Evolutionary conservation across 139 green algal genomes (phyloP).

Genomic region (Micractinium conductrix): DNA sequence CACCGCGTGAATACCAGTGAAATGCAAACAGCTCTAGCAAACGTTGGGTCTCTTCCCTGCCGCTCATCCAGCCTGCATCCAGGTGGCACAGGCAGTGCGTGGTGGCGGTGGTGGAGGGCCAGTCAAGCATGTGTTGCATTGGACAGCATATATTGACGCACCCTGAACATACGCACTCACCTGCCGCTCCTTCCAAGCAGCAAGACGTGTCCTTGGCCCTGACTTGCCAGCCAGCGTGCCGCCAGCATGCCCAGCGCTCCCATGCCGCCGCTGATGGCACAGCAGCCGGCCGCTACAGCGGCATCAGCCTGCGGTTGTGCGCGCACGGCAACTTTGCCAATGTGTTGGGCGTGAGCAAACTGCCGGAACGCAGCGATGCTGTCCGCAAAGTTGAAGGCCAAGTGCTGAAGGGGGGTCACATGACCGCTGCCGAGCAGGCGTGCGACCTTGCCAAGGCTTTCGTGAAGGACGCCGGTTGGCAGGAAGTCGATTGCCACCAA

Average conservation of each 20-base stretch:
- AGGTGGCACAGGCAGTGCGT: too few relatives aligned
- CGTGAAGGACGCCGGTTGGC: conserved; percentile 48
- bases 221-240: conserved; percentile 58
- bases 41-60: too few relatives aligned
- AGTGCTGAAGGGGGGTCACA: conserved; percentile 53
- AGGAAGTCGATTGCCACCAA: conserved; percentile 60
- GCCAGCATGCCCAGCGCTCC: conserved; percentile 56
- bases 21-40: too few relatives aligned
- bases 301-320: not conserved
- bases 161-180: not conserved
- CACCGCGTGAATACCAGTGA: too few relatives aligned
- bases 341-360: too few relatives aligned
- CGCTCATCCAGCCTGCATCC: too few relatives aligned
- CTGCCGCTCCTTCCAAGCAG: conserved; percentile 51
- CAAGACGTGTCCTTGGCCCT: conserved; percentile 16
- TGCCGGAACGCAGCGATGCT: conserved; percentile 70
- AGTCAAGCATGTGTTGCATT: too few relatives aligned
- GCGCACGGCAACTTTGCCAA: conserved; percentile 82
- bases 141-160: too few relatives aligned
- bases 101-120: too few relatives aligned
- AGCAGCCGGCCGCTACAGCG: conserved; percentile 1
- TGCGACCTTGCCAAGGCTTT: conserved; percentile 35
- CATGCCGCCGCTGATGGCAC: too few relatives aligned
- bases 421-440: conserved; percentile 46
- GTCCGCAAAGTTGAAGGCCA: conserved; percentile 44